Base-by-base conservation (phyloP, 495 filamentous ascomycete genomes). In the Immersiella caudata region DNA sequence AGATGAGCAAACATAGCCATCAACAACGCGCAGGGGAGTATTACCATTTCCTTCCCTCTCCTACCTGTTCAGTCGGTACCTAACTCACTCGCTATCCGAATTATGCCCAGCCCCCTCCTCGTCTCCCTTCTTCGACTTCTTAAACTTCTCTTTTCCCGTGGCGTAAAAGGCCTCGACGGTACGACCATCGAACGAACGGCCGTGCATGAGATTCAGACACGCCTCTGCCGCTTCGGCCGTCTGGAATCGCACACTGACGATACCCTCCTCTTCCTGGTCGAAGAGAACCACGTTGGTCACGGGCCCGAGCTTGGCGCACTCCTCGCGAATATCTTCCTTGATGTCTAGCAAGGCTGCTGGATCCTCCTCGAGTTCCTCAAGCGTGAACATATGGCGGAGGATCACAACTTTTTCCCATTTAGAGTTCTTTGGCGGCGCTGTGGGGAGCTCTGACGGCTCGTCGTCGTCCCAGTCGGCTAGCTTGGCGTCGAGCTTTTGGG, bases 401-500 rank as follows among this genome's bases (percentile, higher is more conserved):
- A 98, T 89, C 20, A 97, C 93, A 2, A 92, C 80, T 72, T 93
- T 93, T 68, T 93, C 92, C 70, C 85, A 89, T 68, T 85, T 85
- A 12, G 24, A 67, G 70, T 3, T 85, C 67, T 0, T 76, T 73
- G 16, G 81, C 78, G 33, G 21, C 40, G 25, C 57, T 36, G 65
- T 16, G 21, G 11, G 20, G 40, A 67, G 27, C 26, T 70, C 57
- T 58, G 76, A 76, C 9, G 73, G 72, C n/a, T 89, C 88, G 67
- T 97, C 93, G 70, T 97, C 94, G 76, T 90, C 87, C 94, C 94
- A 98, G 78, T 97, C 94, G 22, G 92, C 91, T 18, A 97, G 87
- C 81, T 94, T 93, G 72, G 91, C 93, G 71, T 92, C 90, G 58
- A 97, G 80, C 74, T 91, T 93, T 77, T 97, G 90, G 0, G 92